Evolutionary conservation across 2,329 filamentous ascomycete genomes (phyloP), one percentile per base, ranked within the genome.

Genomic region (Talaromyces albobiverticillius): DNA sequence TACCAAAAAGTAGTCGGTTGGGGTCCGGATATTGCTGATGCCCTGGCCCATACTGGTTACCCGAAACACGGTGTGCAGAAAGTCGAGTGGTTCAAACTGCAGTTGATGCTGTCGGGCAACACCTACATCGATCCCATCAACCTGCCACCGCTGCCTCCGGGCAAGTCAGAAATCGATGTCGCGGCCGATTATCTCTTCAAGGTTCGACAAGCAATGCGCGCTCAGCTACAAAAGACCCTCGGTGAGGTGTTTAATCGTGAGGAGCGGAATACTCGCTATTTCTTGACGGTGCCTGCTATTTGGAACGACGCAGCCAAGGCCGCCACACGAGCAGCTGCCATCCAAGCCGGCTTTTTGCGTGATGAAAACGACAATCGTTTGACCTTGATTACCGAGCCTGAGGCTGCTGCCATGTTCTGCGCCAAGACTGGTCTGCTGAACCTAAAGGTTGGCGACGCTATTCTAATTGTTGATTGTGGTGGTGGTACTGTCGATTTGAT

Each of bases 1-100:
- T 96, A 96, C 73, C 94, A 99, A 69, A 96, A 97, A 74, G 94
- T 99, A 46, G 94, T 97, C n/a, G 94, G 94, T 64, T 99, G 94
- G 94, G 94, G 94, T 59, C 92, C 93, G 54, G 94, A 99, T 79
- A 97, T 97, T 65, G 90, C 94, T 57, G 93, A 97, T 75, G 94
- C 94, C 60, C 83, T 97, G 61, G 93, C 94, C 51, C 94, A 94
- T 26, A 97, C 94, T 38, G 94, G 94, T 59, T 97, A 97, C 73
- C 94, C 94, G 63, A 97, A 97, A 79, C 90, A 90, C 31, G 93
- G 93, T 60, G 93, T 99, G 63, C 94, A 97, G 75, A 97, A 97
- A 78, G 93, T 97, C 22, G 94, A 97, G 77, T 99, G 94, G 94
- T 97, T 99, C 83, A 97, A 97, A 80, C 83, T 99, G 62, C 94